Evolutionary conservation across 2,329 filamentous ascomycete genomes (phyloP), one percentile per base, ranked within the genome.

Genomic region (Fusarium penzigii): DNA sequence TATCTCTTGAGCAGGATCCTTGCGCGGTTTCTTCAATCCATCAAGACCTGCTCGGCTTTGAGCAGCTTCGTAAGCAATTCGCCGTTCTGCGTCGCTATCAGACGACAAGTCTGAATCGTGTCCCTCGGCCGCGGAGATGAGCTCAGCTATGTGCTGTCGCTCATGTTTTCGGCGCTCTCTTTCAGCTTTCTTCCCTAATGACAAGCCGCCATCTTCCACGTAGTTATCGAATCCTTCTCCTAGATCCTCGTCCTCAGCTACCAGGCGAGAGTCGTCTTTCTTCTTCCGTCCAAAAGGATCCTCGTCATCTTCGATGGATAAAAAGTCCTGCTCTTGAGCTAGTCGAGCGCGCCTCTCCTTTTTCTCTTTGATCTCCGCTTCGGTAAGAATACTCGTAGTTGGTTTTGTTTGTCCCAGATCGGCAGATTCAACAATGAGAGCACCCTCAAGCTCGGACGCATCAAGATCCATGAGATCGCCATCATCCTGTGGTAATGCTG

Each of bases 191-290:
- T 81, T 85, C 34, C 92, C 90, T 0, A 97, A 78, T 1, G 89
- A 83, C 10, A 97, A 83, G 8, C 84, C 84, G 9, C 89, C 91
- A 66, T 96, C 90, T 39, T 94, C 89, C 9, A 94, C 90, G 63
- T 90, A 96, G 49, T 93, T 88, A 54, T 97, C 93, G 62, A 96
- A 97, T 0, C 92, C 92, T 73, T 97, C 94, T 38, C 89, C 90
- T 0, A 97, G 81, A 65, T 97, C 91, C 68, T 97, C 93, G 63
- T 97, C 93, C 34, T 97, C 92, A 40, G 81, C 83, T 6, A 92
- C 82, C 2, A 97, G 80, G 2, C 93, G 82, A 6, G 88, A 89
- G 55, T 92, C 82, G 34, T 84, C 81, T 58, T 88, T 84, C 63
- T 86, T 84, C 58, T 84, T 83, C 16, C 59, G 72, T 3, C 58